Conservation (phyloP, 1,139 yeast species). For the Candida sanyaensis region DNA sequence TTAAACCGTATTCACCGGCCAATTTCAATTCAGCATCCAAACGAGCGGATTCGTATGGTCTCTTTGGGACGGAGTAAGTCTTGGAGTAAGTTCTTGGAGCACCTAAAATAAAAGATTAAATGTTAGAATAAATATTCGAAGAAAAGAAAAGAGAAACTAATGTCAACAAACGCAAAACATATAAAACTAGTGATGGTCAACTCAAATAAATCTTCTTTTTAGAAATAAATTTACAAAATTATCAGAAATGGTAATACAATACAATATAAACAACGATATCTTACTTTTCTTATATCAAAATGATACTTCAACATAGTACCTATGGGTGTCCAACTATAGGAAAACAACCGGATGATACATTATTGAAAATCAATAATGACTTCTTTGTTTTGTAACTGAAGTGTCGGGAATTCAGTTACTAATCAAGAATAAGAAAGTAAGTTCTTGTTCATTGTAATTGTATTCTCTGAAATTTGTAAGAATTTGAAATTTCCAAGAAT, state of each 20-base stretch:
- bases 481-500: conserved; percentile 12
- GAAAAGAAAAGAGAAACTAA: not conserved
- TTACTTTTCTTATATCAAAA: not conserved
- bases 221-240: not conserved
- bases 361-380: not conserved
- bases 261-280: too few relatives aligned
- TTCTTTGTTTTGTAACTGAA: conserved; percentile 54
- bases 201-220: conserved; percentile 1
- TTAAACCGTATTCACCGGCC: conserved; percentile 99
- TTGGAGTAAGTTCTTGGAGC: conserved; percentile 99
- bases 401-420: conserved; percentile 86
- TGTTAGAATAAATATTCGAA: conserved; percentile 28
- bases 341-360: not conserved
- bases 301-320: not conserved
- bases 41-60: conserved; percentile 99
- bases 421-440: conserved; percentile 17
- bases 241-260: too few relatives aligned
- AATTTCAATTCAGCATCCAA: conserved; percentile 98
- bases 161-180: not conserved
- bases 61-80: conserved; percentile 99
- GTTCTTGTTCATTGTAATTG: conserved; percentile 10
- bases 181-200: conserved; percentile 8
- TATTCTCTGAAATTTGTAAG: conserved; percentile 22
- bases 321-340: too few relatives aligned
- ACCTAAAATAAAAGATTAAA: conserved; percentile 44